These are phyloP conservation scores for Pseudogymnoascus sp. DNA, from an alignment of 2,329 filamentous ascomycete genomes.

Conservation along the genomic window DNA sequence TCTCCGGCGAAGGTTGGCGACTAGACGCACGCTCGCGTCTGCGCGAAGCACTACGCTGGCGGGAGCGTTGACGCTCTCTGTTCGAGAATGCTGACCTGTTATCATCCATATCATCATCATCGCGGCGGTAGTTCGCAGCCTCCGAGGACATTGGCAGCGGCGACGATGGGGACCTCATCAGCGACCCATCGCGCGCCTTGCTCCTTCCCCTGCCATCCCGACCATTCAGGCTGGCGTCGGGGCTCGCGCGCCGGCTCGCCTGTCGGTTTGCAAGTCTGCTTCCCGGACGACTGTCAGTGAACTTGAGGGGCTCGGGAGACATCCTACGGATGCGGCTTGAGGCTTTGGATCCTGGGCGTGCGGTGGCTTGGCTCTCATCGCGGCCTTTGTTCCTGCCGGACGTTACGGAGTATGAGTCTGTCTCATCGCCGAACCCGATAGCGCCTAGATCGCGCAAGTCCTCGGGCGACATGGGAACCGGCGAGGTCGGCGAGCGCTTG, in stretches of 20 bases:
- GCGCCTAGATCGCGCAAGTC: conserved; percentile 58
- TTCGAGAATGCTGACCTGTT: conserved; percentile 46
- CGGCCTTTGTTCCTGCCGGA: conserved; percentile 17
- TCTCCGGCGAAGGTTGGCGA: conserved; percentile 25
- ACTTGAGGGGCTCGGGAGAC: conserved; percentile 22
- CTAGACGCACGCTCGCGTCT: conserved; percentile 28
- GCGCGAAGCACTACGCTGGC: conserved; percentile 45
- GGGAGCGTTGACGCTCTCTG: conserved; percentile 48
- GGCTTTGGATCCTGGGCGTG: conserved; percentile 28
- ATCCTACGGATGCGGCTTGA: conserved; percentile 26
- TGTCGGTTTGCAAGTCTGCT: conserved; percentile 32
- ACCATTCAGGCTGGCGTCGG: conserved; percentile 25
- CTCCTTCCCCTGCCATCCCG: conserved; percentile 54
- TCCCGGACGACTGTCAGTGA: conserved; percentile 17
- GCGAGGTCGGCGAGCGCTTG: conserved; percentile 85
- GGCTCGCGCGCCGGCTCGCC: conserved; percentile 32
- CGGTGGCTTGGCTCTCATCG: conserved; percentile 24
- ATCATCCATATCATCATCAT: conserved; percentile 57
- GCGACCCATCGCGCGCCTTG: conserved; percentile 49
- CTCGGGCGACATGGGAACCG: conserved; percentile 88
- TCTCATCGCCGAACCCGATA: conserved; percentile 26
- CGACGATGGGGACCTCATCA: conserved; percentile 66
- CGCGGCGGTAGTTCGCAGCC: conserved; percentile 44
- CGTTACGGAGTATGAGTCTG: conserved; percentile 21
- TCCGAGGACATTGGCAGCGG: conserved; percentile 65